Percentiles rank a stretch among this genome's conserved stretches.
These are phyloP conservation scores for Rosa rugosa DNA, from an alignment of 306 rosid genomes.

Conservation along the genomic window DNA sequence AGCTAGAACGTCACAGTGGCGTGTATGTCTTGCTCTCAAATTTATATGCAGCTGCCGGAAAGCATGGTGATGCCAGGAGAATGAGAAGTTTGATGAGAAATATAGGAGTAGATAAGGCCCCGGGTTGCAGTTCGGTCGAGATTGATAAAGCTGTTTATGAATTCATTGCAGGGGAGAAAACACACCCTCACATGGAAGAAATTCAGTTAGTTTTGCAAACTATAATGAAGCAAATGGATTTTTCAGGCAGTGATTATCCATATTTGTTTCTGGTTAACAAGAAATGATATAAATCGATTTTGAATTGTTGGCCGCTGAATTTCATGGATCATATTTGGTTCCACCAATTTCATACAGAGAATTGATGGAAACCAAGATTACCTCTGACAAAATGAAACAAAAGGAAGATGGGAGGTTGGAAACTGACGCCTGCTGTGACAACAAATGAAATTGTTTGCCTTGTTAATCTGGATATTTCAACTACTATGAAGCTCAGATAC, in stretches of 20 bases:
- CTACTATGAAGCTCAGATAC: constrained; percentile 2
- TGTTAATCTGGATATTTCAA: not conserved
- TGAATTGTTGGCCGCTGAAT: not conserved
- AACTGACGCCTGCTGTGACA: not conserved
- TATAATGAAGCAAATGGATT: constrained; percentile 39
- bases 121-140: constrained; percentile 80
- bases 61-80: constrained; percentile 50
- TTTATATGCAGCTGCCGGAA: constrained; percentile 52
- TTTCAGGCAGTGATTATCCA: not conserved
- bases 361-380: not conserved
- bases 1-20: constrained; percentile 51
- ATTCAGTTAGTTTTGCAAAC: constrained; percentile 53
- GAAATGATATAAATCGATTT: not conserved
- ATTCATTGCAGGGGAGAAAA: constrained; percentile 66
- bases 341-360: not conserved
- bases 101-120: constrained; percentile 53
- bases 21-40: constrained; percentile 71
- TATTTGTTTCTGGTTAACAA: not conserved
- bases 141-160: constrained; percentile 51
- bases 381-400: not conserved
- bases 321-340: not conserved
- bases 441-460: not conserved
- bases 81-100: constrained; percentile 61
- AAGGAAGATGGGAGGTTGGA: not conserved
- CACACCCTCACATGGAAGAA: constrained; percentile 44